Evolutionary conservation across 495 filamentous ascomycete species (phyloP).

Genomic region (Hypomontagnella monticulosa): DNA sequence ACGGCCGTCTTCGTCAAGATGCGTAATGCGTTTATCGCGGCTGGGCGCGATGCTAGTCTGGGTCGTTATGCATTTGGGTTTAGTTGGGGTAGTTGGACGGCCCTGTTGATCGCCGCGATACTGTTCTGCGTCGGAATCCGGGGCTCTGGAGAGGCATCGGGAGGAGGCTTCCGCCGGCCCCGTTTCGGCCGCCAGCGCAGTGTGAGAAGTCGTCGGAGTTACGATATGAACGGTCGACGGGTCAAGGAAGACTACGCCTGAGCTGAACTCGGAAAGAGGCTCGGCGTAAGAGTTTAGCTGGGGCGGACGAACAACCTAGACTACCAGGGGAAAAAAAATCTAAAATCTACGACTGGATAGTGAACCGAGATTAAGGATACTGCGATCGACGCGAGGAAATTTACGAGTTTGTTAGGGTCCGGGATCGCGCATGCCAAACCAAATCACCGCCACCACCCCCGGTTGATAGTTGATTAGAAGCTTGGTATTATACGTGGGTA

Average conservation of each 20-base stretch:
- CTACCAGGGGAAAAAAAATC: not conserved
- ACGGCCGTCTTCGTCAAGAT: slow-evolving; percentile 75
- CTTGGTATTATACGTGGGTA: no score
- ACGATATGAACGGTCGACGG: slow-evolving; percentile 58
- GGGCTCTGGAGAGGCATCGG: slow-evolving; percentile 3
- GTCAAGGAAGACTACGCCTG: slow-evolving; percentile 74
- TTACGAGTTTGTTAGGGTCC: no score
- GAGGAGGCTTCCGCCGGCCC: slow-evolving; percentile 16
- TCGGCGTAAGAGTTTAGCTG: no score
- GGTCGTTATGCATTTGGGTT: slow-evolving; percentile 83
- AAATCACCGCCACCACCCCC: no score
- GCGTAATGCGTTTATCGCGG: slow-evolving; percentile 72
- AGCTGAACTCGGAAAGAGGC: slow-evolving; percentile 27
- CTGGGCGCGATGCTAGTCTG: slow-evolving; percentile 66
- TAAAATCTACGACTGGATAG: not conserved
- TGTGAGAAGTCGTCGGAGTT: slow-evolving; percentile 50
- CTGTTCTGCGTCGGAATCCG: slow-evolving; percentile 70
- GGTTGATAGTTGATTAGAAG: no score
- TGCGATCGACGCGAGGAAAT: no score
- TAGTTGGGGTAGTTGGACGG: slow-evolving; percentile 81
- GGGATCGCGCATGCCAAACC: no score
- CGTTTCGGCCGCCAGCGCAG: slow-evolving; percentile 50
- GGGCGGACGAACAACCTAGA: not conserved
- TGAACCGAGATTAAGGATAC: no score
- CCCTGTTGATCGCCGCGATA: slow-evolving; percentile 73